Evolutionary conservation across 345 rosid genomes (phyloP).

Genomic region (Abelmoschus esculentus): DNA sequence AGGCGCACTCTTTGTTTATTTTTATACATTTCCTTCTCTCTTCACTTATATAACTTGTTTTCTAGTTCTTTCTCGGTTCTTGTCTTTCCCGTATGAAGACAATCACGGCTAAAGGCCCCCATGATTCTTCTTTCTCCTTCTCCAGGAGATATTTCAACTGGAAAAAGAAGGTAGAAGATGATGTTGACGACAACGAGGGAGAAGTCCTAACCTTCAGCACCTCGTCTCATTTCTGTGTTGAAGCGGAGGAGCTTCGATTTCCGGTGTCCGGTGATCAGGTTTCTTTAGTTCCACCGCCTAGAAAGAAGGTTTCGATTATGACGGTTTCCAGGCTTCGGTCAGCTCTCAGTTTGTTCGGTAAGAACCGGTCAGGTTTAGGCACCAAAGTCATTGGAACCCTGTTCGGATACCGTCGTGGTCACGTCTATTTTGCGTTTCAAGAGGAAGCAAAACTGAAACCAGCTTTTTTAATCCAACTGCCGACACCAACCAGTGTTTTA

Average conservation of each 20-base stretch:
- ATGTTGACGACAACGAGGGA: conserved; percentile 38
- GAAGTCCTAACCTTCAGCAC: conserved; percentile 35
- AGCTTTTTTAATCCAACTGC: conserved; percentile 65
- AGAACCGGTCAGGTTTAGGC: conserved; percentile 38
- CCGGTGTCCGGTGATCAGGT: conserved; percentile 20
- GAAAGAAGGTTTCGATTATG: conserved; percentile 27
- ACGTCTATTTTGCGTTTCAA: conserved; percentile 80
- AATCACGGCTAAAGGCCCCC: conserved; percentile 59
- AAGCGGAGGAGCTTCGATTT: conserved; percentile 17
- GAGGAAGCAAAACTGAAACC: conserved; percentile 55
- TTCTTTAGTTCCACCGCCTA: conserved; percentile 15
- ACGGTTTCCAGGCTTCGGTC: conserved; percentile 54
- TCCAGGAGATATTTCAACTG: conserved; percentile 83
- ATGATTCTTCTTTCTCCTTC: conserved; percentile 79
- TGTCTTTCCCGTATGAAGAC: conserved; percentile 43
- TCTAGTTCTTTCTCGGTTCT: conserved; percentile 3
- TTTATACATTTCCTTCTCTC: conserved; percentile 4
- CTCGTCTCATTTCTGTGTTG: conserved; percentile 25
- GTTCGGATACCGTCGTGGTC: conserved; percentile 82
- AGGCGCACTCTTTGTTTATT: neutral
- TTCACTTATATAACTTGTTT: neutral
- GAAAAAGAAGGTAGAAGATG: conserved; percentile 58
- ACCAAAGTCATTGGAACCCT: conserved; percentile 68
- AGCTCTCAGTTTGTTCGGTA: conserved; percentile 39
- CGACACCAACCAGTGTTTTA: conserved; percentile 69